Percentiles rank a stretch among this genome's conserved stretches.
These are phyloP conservation scores for Trypanosoma caninum DNA, from an alignment of 208 protist genomes.

Conservation along the genomic window DNA sequence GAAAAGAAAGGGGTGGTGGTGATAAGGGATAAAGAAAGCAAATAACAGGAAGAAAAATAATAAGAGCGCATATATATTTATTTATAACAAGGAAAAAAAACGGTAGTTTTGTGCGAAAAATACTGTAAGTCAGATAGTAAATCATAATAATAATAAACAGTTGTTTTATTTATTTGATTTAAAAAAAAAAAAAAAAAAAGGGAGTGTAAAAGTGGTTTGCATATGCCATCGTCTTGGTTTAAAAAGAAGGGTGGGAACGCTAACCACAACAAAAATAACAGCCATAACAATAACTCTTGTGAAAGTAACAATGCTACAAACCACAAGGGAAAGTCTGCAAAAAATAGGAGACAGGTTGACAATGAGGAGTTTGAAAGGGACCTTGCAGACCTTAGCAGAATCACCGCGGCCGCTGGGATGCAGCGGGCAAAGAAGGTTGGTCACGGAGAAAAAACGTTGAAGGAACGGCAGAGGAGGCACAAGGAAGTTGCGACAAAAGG, in stretches of 20 bases:
- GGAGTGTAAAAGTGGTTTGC: not conserved
- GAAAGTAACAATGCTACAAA: conserved; percentile 3
- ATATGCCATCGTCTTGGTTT: conserved; percentile 33
- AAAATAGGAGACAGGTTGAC: conserved; percentile 47
- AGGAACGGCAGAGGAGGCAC: conserved; percentile 38
- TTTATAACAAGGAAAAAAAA: not conserved
- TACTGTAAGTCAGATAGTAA: too few species aligned
- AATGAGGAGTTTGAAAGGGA: conserved; percentile 74
- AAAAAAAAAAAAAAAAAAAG: too few species aligned
- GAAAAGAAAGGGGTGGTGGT: not conserved
- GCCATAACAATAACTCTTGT: conserved; percentile 2
- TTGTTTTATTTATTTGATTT: not conserved
- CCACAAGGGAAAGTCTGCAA: conserved; percentile 21
- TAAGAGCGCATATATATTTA: not conserved
- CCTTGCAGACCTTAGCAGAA: conserved; percentile 56
- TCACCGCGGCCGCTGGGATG: conserved; percentile 45
- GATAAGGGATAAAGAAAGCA: not conserved
- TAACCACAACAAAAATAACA: not conserved
- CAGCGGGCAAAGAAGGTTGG: conserved; percentile 30
- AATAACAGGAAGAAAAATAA: not conserved
- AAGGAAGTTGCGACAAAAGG: conserved; percentile 38
- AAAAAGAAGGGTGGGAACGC: conserved; percentile 14
- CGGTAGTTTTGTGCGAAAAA: not conserved
- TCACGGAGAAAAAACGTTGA: conserved; percentile 35
- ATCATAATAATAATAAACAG: too few species aligned